Conservation (phyloP, 2,329 filamentous ascomycete species). For the Neonectria sp. region DNA sequence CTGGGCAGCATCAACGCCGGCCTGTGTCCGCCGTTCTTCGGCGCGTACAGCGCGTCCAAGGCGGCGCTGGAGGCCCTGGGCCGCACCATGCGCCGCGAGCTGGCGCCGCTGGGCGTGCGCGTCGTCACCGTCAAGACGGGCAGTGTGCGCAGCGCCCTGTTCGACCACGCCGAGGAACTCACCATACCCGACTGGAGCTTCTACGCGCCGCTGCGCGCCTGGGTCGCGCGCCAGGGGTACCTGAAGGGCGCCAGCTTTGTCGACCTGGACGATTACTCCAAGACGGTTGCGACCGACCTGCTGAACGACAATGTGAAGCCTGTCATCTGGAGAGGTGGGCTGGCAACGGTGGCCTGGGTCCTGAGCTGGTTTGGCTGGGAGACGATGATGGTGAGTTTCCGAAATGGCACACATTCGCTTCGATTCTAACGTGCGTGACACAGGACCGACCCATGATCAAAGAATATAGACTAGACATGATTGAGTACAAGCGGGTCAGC, state of each 20-base stretch:
- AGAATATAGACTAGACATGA: slow-evolving; percentile 13
- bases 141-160: slow-evolving; percentile 12
- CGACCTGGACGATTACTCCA: slow-evolving; percentile 16
- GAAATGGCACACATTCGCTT: neutral
- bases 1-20: slow-evolving; percentile 19
- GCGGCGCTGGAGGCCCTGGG: too few species aligned
- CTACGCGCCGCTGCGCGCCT: slow-evolving; percentile 21
- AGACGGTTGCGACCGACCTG: slow-evolving; percentile 19
- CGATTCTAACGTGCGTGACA: slow-evolving; percentile 4
- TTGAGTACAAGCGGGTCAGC: slow-evolving; percentile 9
- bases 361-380: slow-evolving; percentile 32
- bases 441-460: slow-evolving; percentile 23
- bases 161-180: slow-evolving; percentile 19
- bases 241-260: slow-evolving; percentile 4
- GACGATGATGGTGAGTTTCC: slow-evolving; percentile 24
- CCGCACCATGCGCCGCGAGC: too few species aligned
- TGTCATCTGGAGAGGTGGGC: slow-evolving; percentile 29
- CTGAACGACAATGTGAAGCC: slow-evolving; percentile 14
- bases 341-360: slow-evolving; percentile 27
- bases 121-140: slow-evolving; percentile 25
- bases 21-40: slow-evolving; percentile 13
- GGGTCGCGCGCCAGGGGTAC: slow-evolving; percentile 19
- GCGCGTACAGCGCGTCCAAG: slow-evolving; percentile 16
- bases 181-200: slow-evolving; percentile 22
- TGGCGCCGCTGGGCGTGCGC: neutral